These are phyloP conservation scores for Lindgomyces ingoldianus DNA, from an alignment of 495 filamentous ascomycete species.

Conservation along the genomic window DNA sequence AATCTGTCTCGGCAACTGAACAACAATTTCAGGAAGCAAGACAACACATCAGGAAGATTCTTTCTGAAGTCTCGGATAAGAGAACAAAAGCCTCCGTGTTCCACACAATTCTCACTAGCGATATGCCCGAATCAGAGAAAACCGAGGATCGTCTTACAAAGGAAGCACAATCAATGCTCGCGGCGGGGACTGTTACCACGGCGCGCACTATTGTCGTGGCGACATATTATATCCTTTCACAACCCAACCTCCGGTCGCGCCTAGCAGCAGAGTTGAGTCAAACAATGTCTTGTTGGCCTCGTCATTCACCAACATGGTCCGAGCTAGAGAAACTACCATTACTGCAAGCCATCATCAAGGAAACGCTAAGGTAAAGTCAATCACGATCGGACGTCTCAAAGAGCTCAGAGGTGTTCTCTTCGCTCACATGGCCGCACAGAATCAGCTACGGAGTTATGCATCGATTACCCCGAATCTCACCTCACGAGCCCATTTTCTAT, in stretches of 20 bases:
- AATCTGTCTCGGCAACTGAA: not conserved
- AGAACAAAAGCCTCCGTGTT: constrained; percentile 1
- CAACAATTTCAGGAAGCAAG: not conserved
- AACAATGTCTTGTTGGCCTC: constrained; percentile 12
- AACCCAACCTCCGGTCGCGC: constrained; percentile 15
- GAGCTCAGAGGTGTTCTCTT: not conserved
- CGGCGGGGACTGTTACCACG: constrained; percentile 45
- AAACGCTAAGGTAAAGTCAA: constrained; percentile 47
- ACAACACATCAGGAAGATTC: not conserved
- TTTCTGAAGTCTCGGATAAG: not conserved
- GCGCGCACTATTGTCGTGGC: constrained; percentile 36
- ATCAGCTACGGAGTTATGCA: constrained; percentile 49
- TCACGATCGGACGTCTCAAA: too few relatives aligned
- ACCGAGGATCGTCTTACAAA: constrained; percentile 37
- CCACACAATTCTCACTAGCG: constrained; percentile 7
- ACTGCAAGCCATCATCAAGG: constrained; percentile 46
- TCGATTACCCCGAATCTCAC: constrained; percentile 51
- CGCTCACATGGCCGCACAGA: not conserved
- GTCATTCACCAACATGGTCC: constrained; percentile 36
- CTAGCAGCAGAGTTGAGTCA: constrained; percentile 10
- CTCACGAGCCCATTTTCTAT: constrained; percentile 47
- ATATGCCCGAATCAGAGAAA: constrained; percentile 34
- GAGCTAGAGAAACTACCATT: constrained; percentile 44
- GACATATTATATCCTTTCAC: constrained; percentile 39
- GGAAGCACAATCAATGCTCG: constrained; percentile 40